Percentiles rank a stretch among this genome's conserved stretches.
phyloP scores from a whole-genome alignment of 495 filamentous ascomycete species.

The Daldinia grandis region DNA sequence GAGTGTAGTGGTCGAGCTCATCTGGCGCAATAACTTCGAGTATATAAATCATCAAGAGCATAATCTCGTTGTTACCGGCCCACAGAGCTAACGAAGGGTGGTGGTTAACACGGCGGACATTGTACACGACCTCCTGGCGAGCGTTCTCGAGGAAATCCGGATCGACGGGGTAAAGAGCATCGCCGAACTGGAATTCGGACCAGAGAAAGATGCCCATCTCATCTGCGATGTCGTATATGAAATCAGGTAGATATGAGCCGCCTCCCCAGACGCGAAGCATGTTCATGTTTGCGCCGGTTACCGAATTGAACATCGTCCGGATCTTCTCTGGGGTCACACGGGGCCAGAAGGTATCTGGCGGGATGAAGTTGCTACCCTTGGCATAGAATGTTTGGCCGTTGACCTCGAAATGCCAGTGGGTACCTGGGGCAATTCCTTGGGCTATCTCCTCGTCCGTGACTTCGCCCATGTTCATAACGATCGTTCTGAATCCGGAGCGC shows the following conservation, averaged over 20 bases:
- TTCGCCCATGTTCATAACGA: constrained; percentile 67
- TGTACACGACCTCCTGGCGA: constrained; percentile 65
- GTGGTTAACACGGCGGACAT: constrained; percentile 70
- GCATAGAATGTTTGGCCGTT: constrained; percentile 75
- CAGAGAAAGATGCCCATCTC: constrained; percentile 71
- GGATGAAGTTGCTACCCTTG: constrained; percentile 73
- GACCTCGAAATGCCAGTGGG: constrained; percentile 74
- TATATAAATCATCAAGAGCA: constrained; percentile 61
- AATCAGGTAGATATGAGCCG: constrained; percentile 71
- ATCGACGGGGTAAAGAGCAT: constrained; percentile 68
- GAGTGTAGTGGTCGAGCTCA: constrained; percentile 52
- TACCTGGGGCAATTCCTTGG: constrained; percentile 61
- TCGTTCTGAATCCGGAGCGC: constrained; percentile 71
- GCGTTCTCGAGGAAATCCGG: constrained; percentile 66
- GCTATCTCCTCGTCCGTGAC: constrained; percentile 66
- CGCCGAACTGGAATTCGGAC: constrained; percentile 74
- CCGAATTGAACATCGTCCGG: constrained; percentile 63
- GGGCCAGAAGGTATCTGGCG: constrained; percentile 73
- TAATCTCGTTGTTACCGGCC: constrained; percentile 74
- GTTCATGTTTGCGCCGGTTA: constrained; percentile 69
- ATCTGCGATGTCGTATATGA: constrained; percentile 74
- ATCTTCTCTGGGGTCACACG: constrained; percentile 65
- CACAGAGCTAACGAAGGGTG: constrained; percentile 74
- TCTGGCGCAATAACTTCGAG: constrained; percentile 59
- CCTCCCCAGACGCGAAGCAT: constrained; percentile 76